Evolutionary conservation across 176 grass and related monocot genomes (phyloP).

Genomic region (Dactylis glomerata): DNA sequence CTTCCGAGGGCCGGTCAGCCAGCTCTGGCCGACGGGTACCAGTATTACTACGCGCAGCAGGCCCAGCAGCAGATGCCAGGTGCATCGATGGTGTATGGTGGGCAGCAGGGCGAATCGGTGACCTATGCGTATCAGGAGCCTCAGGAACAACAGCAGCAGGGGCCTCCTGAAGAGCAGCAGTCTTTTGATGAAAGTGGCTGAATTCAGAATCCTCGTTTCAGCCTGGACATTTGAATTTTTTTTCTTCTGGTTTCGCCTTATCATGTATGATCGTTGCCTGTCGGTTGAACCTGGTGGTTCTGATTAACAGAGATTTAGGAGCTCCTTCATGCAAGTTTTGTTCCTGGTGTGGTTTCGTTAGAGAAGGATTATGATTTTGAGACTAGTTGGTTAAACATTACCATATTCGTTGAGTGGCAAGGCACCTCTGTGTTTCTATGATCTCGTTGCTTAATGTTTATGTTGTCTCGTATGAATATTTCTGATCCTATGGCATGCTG

Average conservation of each 20-base stretch:
- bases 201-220: slow-evolving; percentile 15
- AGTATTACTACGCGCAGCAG: background rate
- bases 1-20: background rate
- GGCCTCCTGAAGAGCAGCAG: too few species aligned
- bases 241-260: slow-evolving; percentile 10
- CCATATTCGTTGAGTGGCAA: too few species aligned
- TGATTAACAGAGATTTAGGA: background rate
- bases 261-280: background rate
- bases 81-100: background rate
- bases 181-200: too few species aligned
- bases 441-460: too few species aligned
- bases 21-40: background rate
- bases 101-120: background rate
- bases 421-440: too few species aligned
- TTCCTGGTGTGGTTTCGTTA: background rate
- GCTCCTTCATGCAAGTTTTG: background rate
- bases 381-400: too few species aligned
- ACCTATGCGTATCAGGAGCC: background rate
- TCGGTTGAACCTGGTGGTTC: background rate
- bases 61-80: background rate
- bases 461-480: too few species aligned
- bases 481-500: too few species aligned
- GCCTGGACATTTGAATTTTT: slow-evolving; percentile 5
- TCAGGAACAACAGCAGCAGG: background rate
- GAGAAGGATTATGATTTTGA: too few species aligned